These are phyloP conservation scores for Vicia sativa DNA, from an alignment of 306 rosid species.

Conservation along the genomic window DNA sequence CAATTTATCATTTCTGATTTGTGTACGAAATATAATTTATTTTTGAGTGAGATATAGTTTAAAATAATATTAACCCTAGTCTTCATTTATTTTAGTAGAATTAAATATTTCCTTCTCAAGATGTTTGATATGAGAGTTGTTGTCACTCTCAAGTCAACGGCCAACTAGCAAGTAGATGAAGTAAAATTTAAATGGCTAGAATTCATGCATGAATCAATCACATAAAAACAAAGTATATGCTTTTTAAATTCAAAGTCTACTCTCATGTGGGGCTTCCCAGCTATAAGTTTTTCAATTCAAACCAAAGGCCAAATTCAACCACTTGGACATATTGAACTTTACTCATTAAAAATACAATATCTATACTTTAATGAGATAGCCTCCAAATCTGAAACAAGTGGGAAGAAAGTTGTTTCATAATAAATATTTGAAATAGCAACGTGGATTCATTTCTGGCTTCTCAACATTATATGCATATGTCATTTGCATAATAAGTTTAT, in stretches of 20 bases:
- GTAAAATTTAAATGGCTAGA: slow-evolving; percentile 24
- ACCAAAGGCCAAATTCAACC: slow-evolving; percentile 41
- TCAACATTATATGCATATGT: slow-evolving; percentile 2
- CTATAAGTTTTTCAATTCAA: slow-evolving; percentile 24
- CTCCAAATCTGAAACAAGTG: slow-evolving; percentile 43
- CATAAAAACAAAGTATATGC: slow-evolving; percentile 21
- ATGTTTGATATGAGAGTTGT: slow-evolving; percentile 15
- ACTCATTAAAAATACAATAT: slow-evolving; percentile 7
- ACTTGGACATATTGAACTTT: slow-evolving; percentile 13
- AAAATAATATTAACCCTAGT: too few species aligned
- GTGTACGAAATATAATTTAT: too few species aligned
- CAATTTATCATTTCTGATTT: too few species aligned
- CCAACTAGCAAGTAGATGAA: slow-evolving; percentile 33
- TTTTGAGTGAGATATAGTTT: too few species aligned
- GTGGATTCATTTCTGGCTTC: slow-evolving; percentile 35
- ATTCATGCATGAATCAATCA: slow-evolving; percentile 34
- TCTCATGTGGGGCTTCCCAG: slow-evolving; percentile 37
- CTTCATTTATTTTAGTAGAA: background rate
- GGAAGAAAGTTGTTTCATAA: slow-evolving; percentile 33
- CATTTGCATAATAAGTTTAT: slow-evolving; percentile 19
- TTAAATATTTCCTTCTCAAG: background rate
- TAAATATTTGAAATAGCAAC: slow-evolving; percentile 10
- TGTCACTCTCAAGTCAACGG: slow-evolving; percentile 32
- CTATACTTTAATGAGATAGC: slow-evolving; percentile 25
- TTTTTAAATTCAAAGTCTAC: slow-evolving; percentile 36